Conservation (phyloP, 2,329 filamentous ascomycete genomes). For the Curvularia spicifera region DNA sequence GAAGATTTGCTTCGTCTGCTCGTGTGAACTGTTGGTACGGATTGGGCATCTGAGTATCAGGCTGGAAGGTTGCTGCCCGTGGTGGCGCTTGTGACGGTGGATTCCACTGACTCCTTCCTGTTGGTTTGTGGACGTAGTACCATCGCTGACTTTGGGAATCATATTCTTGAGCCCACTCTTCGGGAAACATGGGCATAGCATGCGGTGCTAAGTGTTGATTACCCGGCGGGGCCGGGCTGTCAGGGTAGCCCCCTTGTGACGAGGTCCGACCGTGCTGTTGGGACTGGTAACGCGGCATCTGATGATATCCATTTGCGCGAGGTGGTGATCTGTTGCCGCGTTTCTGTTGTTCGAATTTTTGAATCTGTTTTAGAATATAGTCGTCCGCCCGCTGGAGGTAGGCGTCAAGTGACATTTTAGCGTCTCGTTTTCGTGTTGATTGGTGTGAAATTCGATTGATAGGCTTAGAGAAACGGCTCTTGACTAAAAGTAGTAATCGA, state of each 20-base stretch:
- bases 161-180: constrained; percentile 67
- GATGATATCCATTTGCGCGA: constrained; percentile 15
- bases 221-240: constrained; percentile 12
- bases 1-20: constrained; percentile 3
- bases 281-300: constrained; percentile 11
- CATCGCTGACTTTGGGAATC: constrained; percentile 66
- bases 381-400: constrained; percentile 26
- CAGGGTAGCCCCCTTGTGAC: constrained; percentile 10
- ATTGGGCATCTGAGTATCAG: constrained; percentile 7
- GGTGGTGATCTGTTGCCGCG: constrained; percentile 13
- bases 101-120: constrained; percentile 69
- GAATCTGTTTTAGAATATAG: constrained; percentile 26
- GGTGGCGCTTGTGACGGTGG: constrained; percentile 25
- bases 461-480: neutral
- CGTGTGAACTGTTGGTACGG: constrained; percentile 3
- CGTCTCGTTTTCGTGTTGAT: neutral
- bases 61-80: constrained; percentile 9
- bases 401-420: constrained; percentile 21
- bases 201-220: constrained; percentile 27
- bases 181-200: constrained; percentile 45
- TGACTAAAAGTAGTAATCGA: constrained; percentile 2
- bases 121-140: constrained; percentile 67
- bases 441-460: neutral
- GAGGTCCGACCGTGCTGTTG: constrained; percentile 4
- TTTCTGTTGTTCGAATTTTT: constrained; percentile 28